These are phyloP conservation scores for Tanacetum coccineum DNA, from an alignment of 129 eudicot species.

Conservation along the genomic window DNA sequence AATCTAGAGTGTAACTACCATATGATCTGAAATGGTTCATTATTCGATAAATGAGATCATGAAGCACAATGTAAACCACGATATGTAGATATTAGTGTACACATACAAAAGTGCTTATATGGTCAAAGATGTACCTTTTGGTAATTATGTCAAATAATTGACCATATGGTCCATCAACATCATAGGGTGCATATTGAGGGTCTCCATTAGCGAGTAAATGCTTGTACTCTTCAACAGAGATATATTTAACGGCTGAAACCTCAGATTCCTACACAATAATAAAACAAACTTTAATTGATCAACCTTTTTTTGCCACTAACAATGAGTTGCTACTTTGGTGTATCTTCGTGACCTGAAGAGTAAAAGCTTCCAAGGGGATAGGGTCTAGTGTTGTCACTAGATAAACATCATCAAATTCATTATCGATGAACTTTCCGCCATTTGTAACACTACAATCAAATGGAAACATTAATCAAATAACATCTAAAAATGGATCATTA, in stretches of 20 bases:
- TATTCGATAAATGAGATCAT: neutral
- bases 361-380: slow-evolving; percentile 92
- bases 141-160: slow-evolving; percentile 66
- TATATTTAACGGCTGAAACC: slow-evolving; percentile 92
- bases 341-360: slow-evolving; percentile 66
- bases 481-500: too few species aligned
- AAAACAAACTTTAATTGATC: slow-evolving; percentile 5
- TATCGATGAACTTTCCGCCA: slow-evolving; percentile 76
- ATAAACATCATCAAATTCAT: slow-evolving; percentile 89
- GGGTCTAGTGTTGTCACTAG: slow-evolving; percentile 83
- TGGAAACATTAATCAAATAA: neutral
- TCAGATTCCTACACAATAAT: slow-evolving; percentile 66
- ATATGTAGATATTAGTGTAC: neutral
- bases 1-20: neutral
- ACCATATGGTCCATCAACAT: slow-evolving; percentile 72
- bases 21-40: neutral
- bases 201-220: slow-evolving; percentile 60
- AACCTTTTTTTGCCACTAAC: neutral
- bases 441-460: slow-evolving; percentile 60
- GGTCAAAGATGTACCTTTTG: slow-evolving; percentile 51
- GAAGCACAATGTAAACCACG: neutral
- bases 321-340: neutral
- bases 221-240: slow-evolving; percentile 68
- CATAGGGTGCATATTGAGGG: slow-evolving; percentile 70
- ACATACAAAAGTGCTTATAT: neutral